Percentiles rank a stretch among this genome's conserved stretches.
These are phyloP conservation scores for Syzygium aromaticum DNA, from an alignment of 345 rosid genomes.

Conservation along the genomic window DNA sequence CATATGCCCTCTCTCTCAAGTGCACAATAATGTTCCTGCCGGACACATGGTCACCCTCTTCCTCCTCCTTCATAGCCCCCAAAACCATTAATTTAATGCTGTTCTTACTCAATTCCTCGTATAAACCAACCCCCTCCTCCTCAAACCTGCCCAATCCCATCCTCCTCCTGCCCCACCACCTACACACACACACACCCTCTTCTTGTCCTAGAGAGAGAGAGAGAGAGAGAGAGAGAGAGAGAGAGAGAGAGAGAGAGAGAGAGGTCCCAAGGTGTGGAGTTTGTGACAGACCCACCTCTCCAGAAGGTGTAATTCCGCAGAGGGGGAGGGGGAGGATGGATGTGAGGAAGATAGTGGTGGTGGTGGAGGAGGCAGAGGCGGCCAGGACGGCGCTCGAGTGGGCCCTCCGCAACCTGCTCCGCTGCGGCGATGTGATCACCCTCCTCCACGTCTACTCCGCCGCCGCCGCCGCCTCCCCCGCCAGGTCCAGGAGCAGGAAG, in stretches of 20 bases:
- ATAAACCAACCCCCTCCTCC: background rate
- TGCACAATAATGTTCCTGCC: background rate
- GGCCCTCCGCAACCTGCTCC: constrained; percentile 36
- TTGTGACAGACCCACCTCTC: constrained; percentile 3
- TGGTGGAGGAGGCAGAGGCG: constrained; percentile 36
- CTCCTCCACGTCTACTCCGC: constrained; percentile 34
- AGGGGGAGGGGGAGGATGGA: constrained; percentile 16
- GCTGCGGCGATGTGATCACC: constrained; percentile 30
- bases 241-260: background rate
- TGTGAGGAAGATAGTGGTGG: constrained; percentile 28
- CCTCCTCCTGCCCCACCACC: background rate
- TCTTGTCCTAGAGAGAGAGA: background rate
- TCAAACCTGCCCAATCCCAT: background rate
- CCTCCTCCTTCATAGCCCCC: background rate
- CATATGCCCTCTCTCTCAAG: background rate
- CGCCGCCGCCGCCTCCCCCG: background rate
- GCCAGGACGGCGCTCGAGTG: constrained; percentile 38
- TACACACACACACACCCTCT: background rate
- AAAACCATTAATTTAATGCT: background rate
- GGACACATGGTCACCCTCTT: background rate
- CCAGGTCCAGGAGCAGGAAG: constrained; percentile 7
- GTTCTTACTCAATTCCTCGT: background rate
- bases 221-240: background rate
- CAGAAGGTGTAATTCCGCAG: background rate
- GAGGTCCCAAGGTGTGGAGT: background rate